A percentile compares a stretch with the other conserved stretches of the same genome.
These are phyloP conservation scores for Sugiyamaella boreocaroliniensis DNA, from an alignment of 805 yeast genomes.

Conservation along the genomic window DNA sequence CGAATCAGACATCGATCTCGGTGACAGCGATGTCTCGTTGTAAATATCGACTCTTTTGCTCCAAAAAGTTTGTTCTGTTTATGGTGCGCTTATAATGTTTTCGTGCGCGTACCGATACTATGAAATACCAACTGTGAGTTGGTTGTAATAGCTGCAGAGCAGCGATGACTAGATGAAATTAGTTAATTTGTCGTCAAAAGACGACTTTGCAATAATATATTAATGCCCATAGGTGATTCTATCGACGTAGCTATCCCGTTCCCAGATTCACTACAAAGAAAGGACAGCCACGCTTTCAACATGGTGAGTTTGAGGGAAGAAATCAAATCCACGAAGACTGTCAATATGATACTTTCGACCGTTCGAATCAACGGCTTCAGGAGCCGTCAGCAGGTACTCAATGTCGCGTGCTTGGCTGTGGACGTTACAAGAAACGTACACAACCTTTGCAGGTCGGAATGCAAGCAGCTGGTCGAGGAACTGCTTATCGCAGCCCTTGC, in stretches of 20 bases:
- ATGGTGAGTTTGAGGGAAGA: conserved; percentile 92
- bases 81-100: no score
- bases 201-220: no score
- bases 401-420: conserved; percentile 96
- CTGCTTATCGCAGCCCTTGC: conserved; percentile 91
- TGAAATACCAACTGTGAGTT: no score
- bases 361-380: conserved; percentile 32
- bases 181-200: no score
- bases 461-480: conserved; percentile 80
- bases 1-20: conserved; percentile 1
- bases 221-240: no score
- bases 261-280: neutral
- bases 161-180: no score
- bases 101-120: no score
- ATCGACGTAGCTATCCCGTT: neutral
- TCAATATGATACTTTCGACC: conserved; percentile 59
- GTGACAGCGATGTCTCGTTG: conserved; percentile 12
- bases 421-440: conserved; percentile 95
- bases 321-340: conserved; percentile 88
- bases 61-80: neutral
- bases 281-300: conserved; percentile 84
- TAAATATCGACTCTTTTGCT: conserved; percentile 5
- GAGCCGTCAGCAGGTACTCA: conserved; percentile 67
- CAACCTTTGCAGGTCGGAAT: conserved; percentile 77
- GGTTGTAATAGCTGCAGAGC: no score